Conservation (phyloP, 2,329 filamentous ascomycete genomes). For the Lachnellula suecica region DNA sequence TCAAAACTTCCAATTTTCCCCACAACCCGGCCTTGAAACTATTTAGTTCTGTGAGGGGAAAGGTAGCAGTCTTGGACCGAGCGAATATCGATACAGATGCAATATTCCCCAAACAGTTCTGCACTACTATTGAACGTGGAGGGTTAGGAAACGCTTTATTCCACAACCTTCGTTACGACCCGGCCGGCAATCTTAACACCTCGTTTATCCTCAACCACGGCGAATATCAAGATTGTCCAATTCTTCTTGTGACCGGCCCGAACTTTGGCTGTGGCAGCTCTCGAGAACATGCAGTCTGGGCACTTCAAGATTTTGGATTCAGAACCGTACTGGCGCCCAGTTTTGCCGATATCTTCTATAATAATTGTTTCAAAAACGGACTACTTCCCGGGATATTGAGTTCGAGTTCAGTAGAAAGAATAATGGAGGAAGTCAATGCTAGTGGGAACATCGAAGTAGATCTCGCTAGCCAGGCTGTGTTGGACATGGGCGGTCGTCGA, state of each 20-base stretch:
- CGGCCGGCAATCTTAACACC: conserved; percentile 71
- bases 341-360: conserved; percentile 94
- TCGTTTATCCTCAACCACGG: conserved; percentile 89
- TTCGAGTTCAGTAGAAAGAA: conserved; percentile 64
- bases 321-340: conserved; percentile 89
- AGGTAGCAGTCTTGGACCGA: conserved; percentile 82
- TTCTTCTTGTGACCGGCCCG: conserved; percentile 83
- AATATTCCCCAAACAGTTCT: conserved; percentile 98
- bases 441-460: conserved; percentile 88
- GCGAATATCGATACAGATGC: conserved; percentile 98
- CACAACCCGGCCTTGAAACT: conserved; percentile 33
- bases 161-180: conserved; percentile 75
- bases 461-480: conserved; percentile 80
- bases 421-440: conserved; percentile 75
- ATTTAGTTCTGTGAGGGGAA: conserved; percentile 69
- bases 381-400: conserved; percentile 85
- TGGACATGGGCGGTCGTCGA: conserved; percentile 62
- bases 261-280: conserved; percentile 96
- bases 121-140: conserved; percentile 98
- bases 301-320: conserved; percentile 94
- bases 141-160: conserved; percentile 88
- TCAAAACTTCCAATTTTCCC: conserved; percentile 21
- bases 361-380: conserved; percentile 99
- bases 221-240: conserved; percentile 80
- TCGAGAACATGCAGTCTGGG: conserved; percentile 96